Conservation (phyloP, 2,329 filamentous ascomycete species). For the Pyrenophora seminiperda region DNA sequence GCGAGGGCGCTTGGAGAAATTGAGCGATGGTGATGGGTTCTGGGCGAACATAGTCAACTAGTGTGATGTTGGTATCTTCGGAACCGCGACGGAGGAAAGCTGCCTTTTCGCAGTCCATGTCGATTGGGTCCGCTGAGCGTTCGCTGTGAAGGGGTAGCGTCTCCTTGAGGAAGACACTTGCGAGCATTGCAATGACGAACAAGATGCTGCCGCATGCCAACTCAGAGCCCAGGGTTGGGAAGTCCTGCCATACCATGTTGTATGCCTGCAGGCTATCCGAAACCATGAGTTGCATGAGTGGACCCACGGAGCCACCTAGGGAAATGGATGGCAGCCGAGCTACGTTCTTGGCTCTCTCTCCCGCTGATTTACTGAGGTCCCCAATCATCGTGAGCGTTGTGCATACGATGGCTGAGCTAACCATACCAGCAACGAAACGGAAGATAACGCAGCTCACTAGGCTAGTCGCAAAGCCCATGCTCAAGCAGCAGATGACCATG, state of each 20-base stretch:
- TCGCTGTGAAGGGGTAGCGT: slow-evolving; percentile 38
- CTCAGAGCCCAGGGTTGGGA: slow-evolving; percentile 52
- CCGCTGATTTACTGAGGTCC: slow-evolving; percentile 47
- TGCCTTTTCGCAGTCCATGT: slow-evolving; percentile 53
- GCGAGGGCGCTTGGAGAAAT: slow-evolving; percentile 54
- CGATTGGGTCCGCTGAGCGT: slow-evolving; percentile 23
- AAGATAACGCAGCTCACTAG: slow-evolving; percentile 51
- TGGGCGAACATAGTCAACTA: slow-evolving; percentile 45
- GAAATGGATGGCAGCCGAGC: slow-evolving; percentile 53
- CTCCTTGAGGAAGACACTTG: slow-evolving; percentile 51
- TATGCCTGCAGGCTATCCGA: slow-evolving; percentile 50
- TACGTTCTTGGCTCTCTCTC: slow-evolving; percentile 50
- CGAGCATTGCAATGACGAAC: slow-evolving; percentile 48
- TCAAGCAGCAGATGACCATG: slow-evolving; percentile 53
- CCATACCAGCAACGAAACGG: slow-evolving; percentile 52
- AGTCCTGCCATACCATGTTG: slow-evolving; percentile 51
- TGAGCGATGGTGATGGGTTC: slow-evolving; percentile 53
- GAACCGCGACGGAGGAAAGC: slow-evolving; percentile 52
- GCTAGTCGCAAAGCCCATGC: slow-evolving; percentile 54
- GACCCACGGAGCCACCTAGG: slow-evolving; percentile 53
- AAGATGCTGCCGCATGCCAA: slow-evolving; percentile 52
- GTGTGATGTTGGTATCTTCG: slow-evolving; percentile 42
- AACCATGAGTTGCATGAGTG: slow-evolving; percentile 52
- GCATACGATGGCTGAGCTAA: slow-evolving; percentile 53
- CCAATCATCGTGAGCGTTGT: slow-evolving; percentile 55